Evolutionary conservation across 805 yeast species (phyloP), one percentile per base, ranked within the genome.

Genomic region (Wickerhamiella brachini): DNA sequence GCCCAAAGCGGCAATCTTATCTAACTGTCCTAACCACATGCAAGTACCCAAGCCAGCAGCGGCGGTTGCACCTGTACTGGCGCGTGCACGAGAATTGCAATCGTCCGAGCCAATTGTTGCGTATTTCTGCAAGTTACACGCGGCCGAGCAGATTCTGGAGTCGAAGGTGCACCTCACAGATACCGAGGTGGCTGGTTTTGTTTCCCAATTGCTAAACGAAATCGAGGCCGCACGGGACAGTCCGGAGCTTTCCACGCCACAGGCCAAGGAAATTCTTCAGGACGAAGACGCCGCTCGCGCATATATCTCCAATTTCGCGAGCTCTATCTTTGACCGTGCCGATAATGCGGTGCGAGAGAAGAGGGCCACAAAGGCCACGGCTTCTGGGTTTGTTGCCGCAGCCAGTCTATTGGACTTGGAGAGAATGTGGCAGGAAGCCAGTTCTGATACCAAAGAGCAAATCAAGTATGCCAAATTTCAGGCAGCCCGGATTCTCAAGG

Each of bases 111-210:
- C 94, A 0, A 67, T 81, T 10, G 75, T 86, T 26, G 71, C 90
- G 5, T 86, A 85, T 65, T 84, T 76, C 65, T 83, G 93, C 65
- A 73, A 71, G 54, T 62, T 83, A 48, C 81, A 83, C 61, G 85
- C 88, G 0, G 81, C 85, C 2, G 90, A 89, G 64, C 71, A 77
- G 58, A 80, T 90, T 3, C 68, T 90, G 20, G 71, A 72, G 38
- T 65, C 74, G 44, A 75, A 78, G 51, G 68, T 81, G 20, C 95
- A 88, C 60, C 68, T 75, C 21, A 58, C 68, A 1, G 76, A 77
- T 53, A 67, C 71, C 7, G 82, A 74, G 13, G 76, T 76, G 26
- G 86, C 85, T 13, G 59, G 58, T 1, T 78, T 77, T 57, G 85
- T 90, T 0, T 68, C 81, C 46, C 60, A 63, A 2, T 67, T 93